Base-by-base conservation (phyloP, 2,329 filamentous ascomycete genomes). In the Onygenales sp. region DNA sequence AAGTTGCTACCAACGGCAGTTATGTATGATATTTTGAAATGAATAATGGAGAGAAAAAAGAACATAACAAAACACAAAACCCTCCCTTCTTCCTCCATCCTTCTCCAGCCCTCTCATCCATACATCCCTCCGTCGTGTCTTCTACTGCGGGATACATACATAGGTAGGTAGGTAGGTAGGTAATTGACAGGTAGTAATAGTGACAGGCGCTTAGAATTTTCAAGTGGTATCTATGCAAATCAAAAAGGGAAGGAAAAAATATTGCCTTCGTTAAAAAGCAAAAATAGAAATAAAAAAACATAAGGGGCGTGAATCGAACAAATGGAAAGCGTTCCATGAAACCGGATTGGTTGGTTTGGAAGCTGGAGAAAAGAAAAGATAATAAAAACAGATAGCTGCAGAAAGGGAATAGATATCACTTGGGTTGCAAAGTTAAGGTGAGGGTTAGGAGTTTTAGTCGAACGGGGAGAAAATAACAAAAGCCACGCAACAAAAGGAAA, bases 401-500 rank as follows among this genome's bases (percentile, higher is more conserved):
- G 17, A 45, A 52, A 42, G 46, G 32, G 49, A 37, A 40, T 49
- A 40, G 55, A 54, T 40, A 42, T 49, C 34, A 58, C 39, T 57
- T 17, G 40, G 17, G 17, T n/a, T 8, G 34, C 7, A 37, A 37
- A 37, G 34, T 17, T 17, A 37, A 37, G 13, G 7, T 37, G 8
- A 7, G 34, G 34, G 34, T 37, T 7, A 37, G 13, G 7, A 37
- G 34, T 7, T 37, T 13, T 13, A 13, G 34, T 7, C 34, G n/a
- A 7, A 27, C 52, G n/a, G 44, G 52, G 32, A 47, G 59, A 42
- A 50, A 51, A 58, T 56, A 58, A 44, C 47, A 55, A 54, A 48
- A 44, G 43, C 17, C 17, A 17, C 17, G 17, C 17, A 57, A 54
- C 54, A 53, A 50, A 56, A 56, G 47, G 53, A 61, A 60, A 60